Evolutionary conservation across 2,329 filamentous ascomycete genomes (phyloP).

Genomic region (Zymoseptoria brevis): DNA sequence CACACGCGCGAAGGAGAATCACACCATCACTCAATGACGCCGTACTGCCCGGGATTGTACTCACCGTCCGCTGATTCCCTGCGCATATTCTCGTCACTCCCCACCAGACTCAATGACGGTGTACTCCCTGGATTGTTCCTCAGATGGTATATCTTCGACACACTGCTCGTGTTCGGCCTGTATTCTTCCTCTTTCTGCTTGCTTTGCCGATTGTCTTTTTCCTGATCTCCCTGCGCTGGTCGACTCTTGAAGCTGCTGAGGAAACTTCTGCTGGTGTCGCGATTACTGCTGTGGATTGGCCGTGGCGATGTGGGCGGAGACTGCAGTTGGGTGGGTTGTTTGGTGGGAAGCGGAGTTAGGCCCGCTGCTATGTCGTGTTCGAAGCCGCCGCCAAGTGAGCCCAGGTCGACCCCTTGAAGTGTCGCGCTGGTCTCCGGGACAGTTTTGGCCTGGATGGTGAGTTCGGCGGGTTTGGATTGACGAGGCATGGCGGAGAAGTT

Average conservation of each 20-base stretch:
- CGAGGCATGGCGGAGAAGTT: slow-evolving; percentile 22
- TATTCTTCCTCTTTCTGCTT: slow-evolving; percentile 25
- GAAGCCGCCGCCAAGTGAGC: slow-evolving; percentile 29
- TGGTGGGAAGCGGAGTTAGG: slow-evolving; percentile 14
- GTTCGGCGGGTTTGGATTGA: slow-evolving; percentile 24
- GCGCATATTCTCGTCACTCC: slow-evolving; percentile 23
- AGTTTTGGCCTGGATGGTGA: slow-evolving; percentile 22
- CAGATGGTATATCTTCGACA: slow-evolving; percentile 33
- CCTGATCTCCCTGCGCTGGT: slow-evolving; percentile 10
- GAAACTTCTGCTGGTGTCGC: slow-evolving; percentile 23
- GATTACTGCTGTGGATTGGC: slow-evolving; percentile 13
- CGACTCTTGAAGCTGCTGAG: slow-evolving; percentile 23
- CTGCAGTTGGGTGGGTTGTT: slow-evolving; percentile 18
- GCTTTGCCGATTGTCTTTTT: slow-evolving; percentile 17
- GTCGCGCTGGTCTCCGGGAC: slow-evolving; percentile 27
- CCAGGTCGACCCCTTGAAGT: slow-evolving; percentile 30
- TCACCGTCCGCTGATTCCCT: slow-evolving; percentile 24
- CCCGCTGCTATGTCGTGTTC: slow-evolving; percentile 20
- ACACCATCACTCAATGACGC: slow-evolving; percentile 1
- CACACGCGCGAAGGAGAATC: not conserved
- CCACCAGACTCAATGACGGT: slow-evolving; percentile 37
- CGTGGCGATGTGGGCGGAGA: slow-evolving; percentile 26
- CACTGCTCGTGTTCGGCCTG: slow-evolving; percentile 23
- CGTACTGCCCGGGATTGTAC: slow-evolving; percentile 3
- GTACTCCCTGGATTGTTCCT: slow-evolving; percentile 40